Base-by-base conservation (phyloP, 2,329 filamentous ascomycete species). In the Arthrobotrys musiformis region DNA sequence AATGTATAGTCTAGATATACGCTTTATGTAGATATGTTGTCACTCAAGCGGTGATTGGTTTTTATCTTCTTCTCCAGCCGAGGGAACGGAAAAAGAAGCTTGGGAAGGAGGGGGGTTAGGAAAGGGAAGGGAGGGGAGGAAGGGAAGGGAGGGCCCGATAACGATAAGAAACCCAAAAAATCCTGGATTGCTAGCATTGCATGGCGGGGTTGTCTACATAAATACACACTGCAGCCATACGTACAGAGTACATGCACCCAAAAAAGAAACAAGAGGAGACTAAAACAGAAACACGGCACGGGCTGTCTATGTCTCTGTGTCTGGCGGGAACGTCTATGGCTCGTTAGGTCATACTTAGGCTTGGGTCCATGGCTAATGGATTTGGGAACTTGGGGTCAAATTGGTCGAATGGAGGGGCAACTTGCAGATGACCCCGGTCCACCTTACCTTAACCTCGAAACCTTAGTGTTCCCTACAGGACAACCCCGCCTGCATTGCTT, bases 351-450 rank as follows among this genome's bases (percentile, higher is more conserved):
- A n/a, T n/a, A n/a, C n/a, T n/a, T 42, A 42, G 40, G 2, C n/a
- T 42, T 1, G n/a, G 15, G 15, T 40, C 3, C 6, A 8, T 42
- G 8, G n/a, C 1, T 42, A 42, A n/a, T 42, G n/a, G n/a, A 42
- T 15, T 42, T 42, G 37, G 11, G n/a, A n/a, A n/a, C 19, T 19
- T 42, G 40, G 24, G 11, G 9, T 28, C 28, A n/a, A n/a, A n/a
- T n/a, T n/a, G n/a, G n/a, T n/a, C n/a, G n/a, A n/a, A 70, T 76
- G 72, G 72, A 76, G 72, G 72, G 72, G 72, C 72, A 76, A 76
- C 72, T 52, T 76, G 72, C 72, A 76, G 72, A 69, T 56, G 37
- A 67, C 64, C 72, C 72, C 33, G 58, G 70, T 50, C 62, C 13
- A 44, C 44, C 30, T 24, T 24, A 15, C 5, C 19, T 11, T 11